A percentile compares a stretch with the other conserved stretches of the same genome.
Evolutionary conservation across 805 yeast species (phyloP).

Genomic region (Candida easanensis): DNA sequence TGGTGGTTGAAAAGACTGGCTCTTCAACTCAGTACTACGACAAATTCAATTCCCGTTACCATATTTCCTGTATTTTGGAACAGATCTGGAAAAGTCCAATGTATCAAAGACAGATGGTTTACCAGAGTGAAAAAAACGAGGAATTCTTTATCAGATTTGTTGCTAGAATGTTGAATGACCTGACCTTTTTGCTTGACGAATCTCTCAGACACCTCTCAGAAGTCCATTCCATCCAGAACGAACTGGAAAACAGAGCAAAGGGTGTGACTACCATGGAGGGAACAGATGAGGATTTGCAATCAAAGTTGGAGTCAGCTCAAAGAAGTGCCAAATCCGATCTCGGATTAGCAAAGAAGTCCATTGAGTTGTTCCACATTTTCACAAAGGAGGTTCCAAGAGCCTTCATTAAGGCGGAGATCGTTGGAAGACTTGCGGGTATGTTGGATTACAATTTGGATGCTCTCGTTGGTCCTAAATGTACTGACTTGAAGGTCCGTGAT

Average conservation of each 20-base stretch:
- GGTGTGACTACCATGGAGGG: conserved; percentile 40
- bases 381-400: conserved; percentile 85
- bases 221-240: conserved; percentile 74
- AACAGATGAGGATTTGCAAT: conserved; percentile 56
- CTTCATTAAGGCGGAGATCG: conserved; percentile 84
- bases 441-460: conserved; percentile 86
- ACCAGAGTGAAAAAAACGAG: conserved; percentile 63
- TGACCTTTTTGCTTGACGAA: conserved; percentile 89
- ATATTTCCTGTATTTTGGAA: conserved; percentile 79
- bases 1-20: conserved; percentile 94
- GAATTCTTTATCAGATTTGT: conserved; percentile 89
- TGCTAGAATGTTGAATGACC: conserved; percentile 92
- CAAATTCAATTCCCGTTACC: conserved; percentile 87
- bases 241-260: conserved; percentile 46
- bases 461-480: conserved; percentile 94
- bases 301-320: conserved; percentile 61
- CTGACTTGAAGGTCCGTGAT: conserved; percentile 77
- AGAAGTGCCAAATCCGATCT: conserved; percentile 77
- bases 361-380: conserved; percentile 73
- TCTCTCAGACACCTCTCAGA: conserved; percentile 74
- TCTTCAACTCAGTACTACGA: conserved; percentile 94
- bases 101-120: conserved; percentile 66
- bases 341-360: conserved; percentile 79
- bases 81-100: conserved; percentile 74
- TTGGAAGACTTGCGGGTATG: conserved; percentile 94